A percentile compares a stretch with the other conserved stretches of the same genome.
Conservation (phyloP, 2,329 filamentous ascomycete species). For the Epichloe uncinata region DNA sequence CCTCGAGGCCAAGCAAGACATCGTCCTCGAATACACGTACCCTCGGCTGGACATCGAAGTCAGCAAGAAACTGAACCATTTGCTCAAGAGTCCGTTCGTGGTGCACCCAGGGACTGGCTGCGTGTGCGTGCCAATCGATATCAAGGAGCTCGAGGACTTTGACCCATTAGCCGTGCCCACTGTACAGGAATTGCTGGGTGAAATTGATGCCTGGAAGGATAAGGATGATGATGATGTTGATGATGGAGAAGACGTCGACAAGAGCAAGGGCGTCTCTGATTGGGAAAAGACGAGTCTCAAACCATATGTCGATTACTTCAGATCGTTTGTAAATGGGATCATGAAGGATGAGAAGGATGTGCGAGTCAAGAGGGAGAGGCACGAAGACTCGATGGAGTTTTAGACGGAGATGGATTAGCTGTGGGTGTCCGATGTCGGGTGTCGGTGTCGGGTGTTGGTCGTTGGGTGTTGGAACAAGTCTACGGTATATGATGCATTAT, state of each 20-base stretch:
- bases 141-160: conserved; percentile 59
- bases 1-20: conserved; percentile 84
- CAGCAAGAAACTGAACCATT: conserved; percentile 93
- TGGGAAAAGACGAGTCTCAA: conserved; percentile 97
- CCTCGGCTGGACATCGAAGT: conserved; percentile 94
- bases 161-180: conserved; percentile 84
- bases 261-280: conserved; percentile 45
- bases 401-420: conserved; percentile 13
- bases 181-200: conserved; percentile 63
- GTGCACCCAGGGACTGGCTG: conserved; percentile 89
- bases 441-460: background rate
- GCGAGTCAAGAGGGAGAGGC: conserved; percentile 42
- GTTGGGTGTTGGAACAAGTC: background rate
- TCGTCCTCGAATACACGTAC: conserved; percentile 95
- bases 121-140: conserved; percentile 91
- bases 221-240: conserved; percentile 22
- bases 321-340: conserved; percentile 62
- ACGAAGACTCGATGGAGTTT: conserved; percentile 41
- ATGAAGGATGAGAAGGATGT: conserved; percentile 60
- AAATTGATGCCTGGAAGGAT: conserved; percentile 72
- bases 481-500: background rate
- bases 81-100: conserved; percentile 94
- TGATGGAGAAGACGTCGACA: conserved; percentile 25
- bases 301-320: conserved; percentile 84
- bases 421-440: background rate